Evolutionary conservation across 768 basidiomycete genomes (phyloP).

Genomic region (Naematelia aurantialba): DNA sequence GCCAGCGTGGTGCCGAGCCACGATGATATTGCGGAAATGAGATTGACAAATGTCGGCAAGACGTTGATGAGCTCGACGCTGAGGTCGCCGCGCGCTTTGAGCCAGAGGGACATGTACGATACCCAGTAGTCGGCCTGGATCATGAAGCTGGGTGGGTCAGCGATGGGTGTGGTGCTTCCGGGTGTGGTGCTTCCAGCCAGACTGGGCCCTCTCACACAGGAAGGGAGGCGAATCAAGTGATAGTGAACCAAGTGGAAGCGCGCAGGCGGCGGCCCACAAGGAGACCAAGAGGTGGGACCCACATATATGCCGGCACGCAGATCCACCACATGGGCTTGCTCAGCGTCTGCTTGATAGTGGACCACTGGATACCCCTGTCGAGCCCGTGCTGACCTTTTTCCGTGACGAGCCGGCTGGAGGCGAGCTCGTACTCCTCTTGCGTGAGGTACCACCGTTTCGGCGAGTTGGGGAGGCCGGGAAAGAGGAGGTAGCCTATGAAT

Average conservation of each 20-base stretch:
- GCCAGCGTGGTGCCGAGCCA: constrained; percentile 41
- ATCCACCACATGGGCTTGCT: constrained; percentile 24
- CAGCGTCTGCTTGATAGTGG: constrained; percentile 24
- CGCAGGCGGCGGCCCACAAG: neutral
- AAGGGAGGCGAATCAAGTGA: no score
- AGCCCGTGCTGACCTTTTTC: constrained; percentile 5
- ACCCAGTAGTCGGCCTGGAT: constrained; percentile 28
- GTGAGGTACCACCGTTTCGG: constrained; percentile 36
- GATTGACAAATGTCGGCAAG: constrained; percentile 38
- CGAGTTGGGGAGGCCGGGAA: constrained; percentile 36
- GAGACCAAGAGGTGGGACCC: neutral
- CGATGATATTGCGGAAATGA: constrained; percentile 28
- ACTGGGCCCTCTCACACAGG: no score
- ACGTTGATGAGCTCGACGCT: constrained; percentile 33
- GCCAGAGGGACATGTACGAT: constrained; percentile 37
- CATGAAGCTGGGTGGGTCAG: constrained; percentile 19
- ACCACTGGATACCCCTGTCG: constrained; percentile 19
- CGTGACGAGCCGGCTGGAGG: constrained; percentile 12
- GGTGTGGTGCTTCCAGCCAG: no score
- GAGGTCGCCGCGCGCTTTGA: constrained; percentile 18
- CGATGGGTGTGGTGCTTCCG: no score
- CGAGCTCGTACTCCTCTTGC: constrained; percentile 34
- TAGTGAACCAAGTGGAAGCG: neutral
- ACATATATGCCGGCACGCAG: constrained; percentile 20
- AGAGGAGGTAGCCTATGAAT: constrained; percentile 31